Evolutionary conservation across 768 basidiomycete species (phyloP), one percentile per base, ranked within the genome.

Genomic region (Serendipita sp.): DNA sequence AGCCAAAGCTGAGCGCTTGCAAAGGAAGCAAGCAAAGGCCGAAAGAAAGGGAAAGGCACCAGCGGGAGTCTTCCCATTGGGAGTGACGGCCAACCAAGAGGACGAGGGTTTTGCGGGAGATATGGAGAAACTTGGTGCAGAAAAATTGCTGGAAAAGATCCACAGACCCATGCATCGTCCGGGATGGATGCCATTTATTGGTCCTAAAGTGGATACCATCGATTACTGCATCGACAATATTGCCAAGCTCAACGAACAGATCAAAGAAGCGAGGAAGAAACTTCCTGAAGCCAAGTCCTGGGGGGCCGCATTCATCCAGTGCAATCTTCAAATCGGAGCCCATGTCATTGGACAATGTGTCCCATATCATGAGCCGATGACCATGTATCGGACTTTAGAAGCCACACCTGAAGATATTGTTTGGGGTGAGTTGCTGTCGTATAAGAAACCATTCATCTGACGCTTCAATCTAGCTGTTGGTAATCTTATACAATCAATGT

Each of bases 251-350:
- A 81, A 80, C 44, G 67, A 64, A 1, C 71, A 70, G 18, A 79
- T 88, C 60, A 30, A 32, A 44, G 74, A 76, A 7, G 71, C 70
- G 35, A 70, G 81, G 18, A 70, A 73, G 51, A 66, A 76, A 8
- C 70, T 78, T 16, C 67, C 71, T 5, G 72, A 78, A 65, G 77
- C 76, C 1, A 80, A 79, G 68, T 80, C 80, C 54, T 67, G 81
- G 38, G 82, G 81, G 3, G 78, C 79, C 66, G 81, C 77, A 0
- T 87, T 89, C 73, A 81, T 88, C 64, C 78, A 80, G 45, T 85
- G 85, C 74, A 83, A 87, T 70, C 76, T 84, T 58, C 86, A 88
- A 71, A 81, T 88, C 69, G 86, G 85, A 2, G 87, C 86, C 0
- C 85, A 87, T 71, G 81, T 88, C 66, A 79, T 86, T 11, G 78